Percentiles rank a stretch among this genome's conserved stretches.
phyloP scores from a whole-genome alignment of 345 rosid species.

The Salix purpurea region DNA sequence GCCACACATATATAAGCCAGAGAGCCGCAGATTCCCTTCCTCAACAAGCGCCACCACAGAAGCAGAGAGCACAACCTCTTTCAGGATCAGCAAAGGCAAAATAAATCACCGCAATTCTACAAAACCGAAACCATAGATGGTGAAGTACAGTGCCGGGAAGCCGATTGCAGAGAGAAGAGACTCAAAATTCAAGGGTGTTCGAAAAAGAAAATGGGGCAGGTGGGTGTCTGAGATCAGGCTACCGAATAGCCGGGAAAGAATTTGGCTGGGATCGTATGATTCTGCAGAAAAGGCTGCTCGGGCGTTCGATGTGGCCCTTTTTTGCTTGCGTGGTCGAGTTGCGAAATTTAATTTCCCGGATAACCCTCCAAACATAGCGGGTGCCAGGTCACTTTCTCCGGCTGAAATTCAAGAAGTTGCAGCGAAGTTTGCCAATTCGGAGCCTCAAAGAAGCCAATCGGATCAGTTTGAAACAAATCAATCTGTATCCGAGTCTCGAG shows the following conservation, averaged over 20 bases:
- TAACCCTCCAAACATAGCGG: slow-evolving; percentile 55
- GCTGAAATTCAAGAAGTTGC: slow-evolving; percentile 60
- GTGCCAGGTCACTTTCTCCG: slow-evolving; percentile 42
- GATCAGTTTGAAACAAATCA: slow-evolving; percentile 8
- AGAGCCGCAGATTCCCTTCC: no score
- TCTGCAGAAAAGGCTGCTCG: slow-evolving; percentile 76
- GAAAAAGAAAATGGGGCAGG: slow-evolving; percentile 68
- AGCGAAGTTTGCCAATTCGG: slow-evolving; percentile 50
- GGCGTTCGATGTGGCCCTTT: slow-evolving; percentile 80
- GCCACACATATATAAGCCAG: no score
- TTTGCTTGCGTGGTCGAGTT: slow-evolving; percentile 62
- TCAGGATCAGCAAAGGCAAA: no score
- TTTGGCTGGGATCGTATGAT: slow-evolving; percentile 67
- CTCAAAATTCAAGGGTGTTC: no score
- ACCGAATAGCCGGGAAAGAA: slow-evolving; percentile 52
- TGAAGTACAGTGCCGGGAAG: no score
- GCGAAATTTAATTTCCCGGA: slow-evolving; percentile 71
- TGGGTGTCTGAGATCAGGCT: slow-evolving; percentile 61
- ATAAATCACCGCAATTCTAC: no score
- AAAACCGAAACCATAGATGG: no score
- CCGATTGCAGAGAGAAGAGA: no score
- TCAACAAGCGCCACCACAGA: no score
- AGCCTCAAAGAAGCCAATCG: slow-evolving; percentile 11
- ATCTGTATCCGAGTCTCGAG: slow-evolving; percentile 22
- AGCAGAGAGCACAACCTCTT: no score